These are phyloP conservation scores for Juglanconis sp. DNA, from an alignment of 2,329 filamentous ascomycete species.

Conservation along the genomic window DNA sequence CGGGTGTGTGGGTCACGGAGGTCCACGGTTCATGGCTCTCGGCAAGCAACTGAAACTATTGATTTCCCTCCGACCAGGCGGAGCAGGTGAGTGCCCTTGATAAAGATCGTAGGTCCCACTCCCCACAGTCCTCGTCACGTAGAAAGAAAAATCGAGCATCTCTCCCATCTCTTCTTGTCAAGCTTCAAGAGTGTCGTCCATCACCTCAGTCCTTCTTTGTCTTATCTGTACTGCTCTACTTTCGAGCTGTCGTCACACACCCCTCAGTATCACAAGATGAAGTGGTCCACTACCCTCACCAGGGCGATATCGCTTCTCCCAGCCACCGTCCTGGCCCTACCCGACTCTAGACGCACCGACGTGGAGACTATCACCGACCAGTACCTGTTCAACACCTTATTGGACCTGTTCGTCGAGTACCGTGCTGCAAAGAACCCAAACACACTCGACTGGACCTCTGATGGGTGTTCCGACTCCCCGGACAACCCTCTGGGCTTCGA, in stretches of 20 bases:
- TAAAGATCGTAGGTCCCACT: no score
- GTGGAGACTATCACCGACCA: background rate
- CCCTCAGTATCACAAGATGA: background rate
- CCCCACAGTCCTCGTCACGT: no score
- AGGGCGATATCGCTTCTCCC: background rate
- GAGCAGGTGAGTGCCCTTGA: no score
- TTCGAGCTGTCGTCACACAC: background rate
- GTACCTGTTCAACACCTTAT: background rate
- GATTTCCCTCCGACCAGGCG: no score
- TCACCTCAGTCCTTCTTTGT: background rate
- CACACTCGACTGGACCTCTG: conserved; percentile 3
- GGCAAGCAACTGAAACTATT: no score
- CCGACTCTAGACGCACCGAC: background rate
- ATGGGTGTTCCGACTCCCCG: conserved; percentile 5
- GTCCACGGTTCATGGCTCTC: no score
- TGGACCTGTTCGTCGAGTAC: background rate
- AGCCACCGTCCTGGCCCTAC: background rate
- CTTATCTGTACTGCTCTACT: background rate
- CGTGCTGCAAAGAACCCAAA: background rate
- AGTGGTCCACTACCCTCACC: background rate
- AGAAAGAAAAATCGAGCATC: no score
- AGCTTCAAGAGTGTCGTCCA: background rate
- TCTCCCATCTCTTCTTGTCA: no score
- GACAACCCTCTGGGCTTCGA: conserved; percentile 12
- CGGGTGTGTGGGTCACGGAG: no score